phyloP scores from a whole-genome alignment of 1,284 basidiomycete genomes.

The Leccinum griseonigrum region DNA sequence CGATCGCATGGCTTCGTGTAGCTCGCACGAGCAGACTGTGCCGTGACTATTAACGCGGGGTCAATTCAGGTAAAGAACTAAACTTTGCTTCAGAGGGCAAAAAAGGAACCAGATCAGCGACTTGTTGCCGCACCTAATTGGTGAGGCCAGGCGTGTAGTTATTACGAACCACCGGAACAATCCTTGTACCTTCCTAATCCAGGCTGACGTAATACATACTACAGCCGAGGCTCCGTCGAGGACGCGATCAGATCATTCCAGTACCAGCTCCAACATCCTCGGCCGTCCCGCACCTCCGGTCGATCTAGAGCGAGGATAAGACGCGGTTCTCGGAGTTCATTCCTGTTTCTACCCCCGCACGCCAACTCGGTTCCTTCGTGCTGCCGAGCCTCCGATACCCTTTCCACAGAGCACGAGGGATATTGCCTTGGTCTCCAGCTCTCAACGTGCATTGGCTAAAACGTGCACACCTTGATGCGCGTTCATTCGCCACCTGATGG shows the following conservation, averaged over 20 bases:
- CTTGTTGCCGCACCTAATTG: constrained; percentile 19
- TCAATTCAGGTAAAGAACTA: background rate
- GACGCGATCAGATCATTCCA: constrained; percentile 17
- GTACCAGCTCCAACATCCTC: constrained; percentile 16
- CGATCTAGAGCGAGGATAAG: constrained; percentile 11
- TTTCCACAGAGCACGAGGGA: constrained; percentile 12
- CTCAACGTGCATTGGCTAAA: constrained; percentile 23
- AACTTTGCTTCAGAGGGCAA: background rate
- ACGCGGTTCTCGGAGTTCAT: constrained; percentile 18
- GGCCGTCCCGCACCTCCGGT: constrained; percentile 8
- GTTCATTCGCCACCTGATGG: constrained; percentile 2
- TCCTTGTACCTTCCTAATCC: constrained; percentile 11
- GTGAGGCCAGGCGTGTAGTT: constrained; percentile 17
- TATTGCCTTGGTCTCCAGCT: background rate
- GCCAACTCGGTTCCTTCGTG: constrained; percentile 11
- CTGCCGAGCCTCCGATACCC: constrained; percentile 7
- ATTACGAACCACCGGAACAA: constrained; percentile 7
- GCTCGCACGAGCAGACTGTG: constrained; percentile 2
- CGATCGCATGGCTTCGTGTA: constrained; percentile 17
- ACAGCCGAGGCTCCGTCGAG: constrained; percentile 16
- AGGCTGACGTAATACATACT: constrained; percentile 6
- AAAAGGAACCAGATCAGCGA: constrained; percentile 12
- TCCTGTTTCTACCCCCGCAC: constrained; percentile 9
- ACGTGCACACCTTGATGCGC: constrained; percentile 19
- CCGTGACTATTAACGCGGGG: constrained; percentile 16